Evolutionary conservation across 306 rosid species (phyloP), one percentile per base, ranked within the genome.

Genomic region (Prunus padus): DNA sequence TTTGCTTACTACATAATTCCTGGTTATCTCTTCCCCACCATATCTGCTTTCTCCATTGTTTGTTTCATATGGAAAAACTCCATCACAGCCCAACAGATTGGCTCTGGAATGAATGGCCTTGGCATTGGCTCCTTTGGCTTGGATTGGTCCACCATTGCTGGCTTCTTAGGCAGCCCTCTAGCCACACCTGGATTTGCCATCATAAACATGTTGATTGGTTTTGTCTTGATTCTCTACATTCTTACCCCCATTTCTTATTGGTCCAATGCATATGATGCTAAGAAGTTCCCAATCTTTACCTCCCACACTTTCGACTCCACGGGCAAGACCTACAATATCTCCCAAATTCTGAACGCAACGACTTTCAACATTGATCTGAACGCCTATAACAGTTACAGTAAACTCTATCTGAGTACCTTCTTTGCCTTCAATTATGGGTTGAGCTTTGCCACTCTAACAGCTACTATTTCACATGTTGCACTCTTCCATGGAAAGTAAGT

Each of bases 401-500:
- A 88, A 71, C 88, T 92, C 69, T 76, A 95, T 77, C 83, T 95
- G 1, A 95, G 97, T 51, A 44, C 83, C 75, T 67, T 88, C 61
- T 92, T 95, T 69, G 96, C 97, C 20, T 67, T 84, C 11, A 74
- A 9, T 26, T 95, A 95, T 47, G 98, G 98, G 19, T 56, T 95
- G 86, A 87, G 92, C 86, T 95, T 90, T 26, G 97, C 98, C 7
- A 70, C 83, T 77, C 78, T 92, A 6, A 65, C 93, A 0, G 90
- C 97, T 62, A 95, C 96, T 14, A 9, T 92, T 64, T 81, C 97
- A 3, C 97, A 95, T 72, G 98, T 95, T 65, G 62, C 31, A 44
- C 91, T 95, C 77, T 95, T 92, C 88, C 91, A 95, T 67, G 97
- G 98, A 79, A 82, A 83, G 98, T 93, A 84, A 82, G 92, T 74